These are phyloP conservation scores for Penicillium roqueforti DNA, from an alignment of 495 filamentous ascomycete genomes.

Conservation along the genomic window DNA sequence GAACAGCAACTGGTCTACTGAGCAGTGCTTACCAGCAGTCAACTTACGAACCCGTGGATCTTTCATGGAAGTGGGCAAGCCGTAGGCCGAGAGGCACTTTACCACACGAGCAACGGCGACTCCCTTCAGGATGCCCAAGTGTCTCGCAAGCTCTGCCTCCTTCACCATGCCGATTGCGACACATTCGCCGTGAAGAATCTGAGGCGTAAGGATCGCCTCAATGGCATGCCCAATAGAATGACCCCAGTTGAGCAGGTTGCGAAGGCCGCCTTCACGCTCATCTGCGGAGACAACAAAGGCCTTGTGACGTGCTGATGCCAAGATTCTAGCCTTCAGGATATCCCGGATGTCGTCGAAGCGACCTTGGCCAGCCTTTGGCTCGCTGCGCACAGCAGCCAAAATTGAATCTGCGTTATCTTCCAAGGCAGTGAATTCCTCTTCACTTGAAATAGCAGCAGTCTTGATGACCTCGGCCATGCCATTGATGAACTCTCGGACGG, in stretches of 20 bases:
- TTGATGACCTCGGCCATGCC: constrained; percentile 99
- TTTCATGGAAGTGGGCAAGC: constrained; percentile 78
- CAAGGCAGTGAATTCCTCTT: constrained; percentile 77
- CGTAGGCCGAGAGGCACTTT: constrained; percentile 92
- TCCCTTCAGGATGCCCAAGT: constrained; percentile 81
- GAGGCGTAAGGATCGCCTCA: constrained; percentile 91
- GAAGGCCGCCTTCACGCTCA: constrained; percentile 88
- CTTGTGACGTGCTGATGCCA: constrained; percentile 87
- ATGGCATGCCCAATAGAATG: constrained; percentile 98
- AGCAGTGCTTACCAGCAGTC: constrained; percentile 82
- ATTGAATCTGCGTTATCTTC: constrained; percentile 76
- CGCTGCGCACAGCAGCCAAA: constrained; percentile 62
- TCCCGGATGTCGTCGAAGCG: constrained; percentile 66
- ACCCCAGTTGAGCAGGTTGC: constrained; percentile 95
- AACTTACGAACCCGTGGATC: constrained; percentile 81
- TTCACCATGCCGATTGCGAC: constrained; percentile 98
- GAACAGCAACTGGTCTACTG: constrained; percentile 79
- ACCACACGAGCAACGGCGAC: constrained; percentile 83
- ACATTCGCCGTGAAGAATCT: constrained; percentile 91
- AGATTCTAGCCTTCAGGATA: constrained; percentile 78
- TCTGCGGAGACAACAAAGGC: constrained; percentile 89
- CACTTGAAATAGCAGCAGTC: constrained; percentile 94
- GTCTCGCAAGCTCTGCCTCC: constrained; percentile 88
- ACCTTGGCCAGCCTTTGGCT: constrained; percentile 47
- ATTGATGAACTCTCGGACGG: constrained; percentile 92